A percentile compares a stretch with the other conserved stretches of the same genome.
These are phyloP conservation scores for Zymoseptoria crescenta DNA, from an alignment of 2,329 filamentous ascomycete species.

Conservation along the genomic window DNA sequence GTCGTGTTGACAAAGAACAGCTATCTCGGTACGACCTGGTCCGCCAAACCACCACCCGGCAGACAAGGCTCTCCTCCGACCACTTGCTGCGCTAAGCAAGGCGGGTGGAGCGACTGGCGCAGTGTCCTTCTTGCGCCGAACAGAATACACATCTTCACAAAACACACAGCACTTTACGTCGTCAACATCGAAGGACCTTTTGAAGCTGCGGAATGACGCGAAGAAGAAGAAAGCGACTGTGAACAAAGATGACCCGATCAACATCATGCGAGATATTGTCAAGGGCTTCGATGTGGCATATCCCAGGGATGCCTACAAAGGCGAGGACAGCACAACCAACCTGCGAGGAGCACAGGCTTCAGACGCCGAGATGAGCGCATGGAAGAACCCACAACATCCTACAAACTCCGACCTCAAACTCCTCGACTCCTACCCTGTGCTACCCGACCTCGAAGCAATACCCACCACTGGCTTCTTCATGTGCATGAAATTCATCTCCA, in stretches of 20 bases:
- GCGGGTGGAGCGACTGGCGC: constrained; percentile 66
- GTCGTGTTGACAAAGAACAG: constrained; percentile 13
- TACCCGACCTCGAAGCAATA: constrained; percentile 54
- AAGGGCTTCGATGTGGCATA: constrained; percentile 61
- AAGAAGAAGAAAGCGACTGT: constrained; percentile 31
- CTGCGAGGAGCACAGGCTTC: constrained; percentile 48
- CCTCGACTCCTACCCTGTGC: constrained; percentile 52
- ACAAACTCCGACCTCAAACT: constrained; percentile 50
- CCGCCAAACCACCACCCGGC: constrained; percentile 68
- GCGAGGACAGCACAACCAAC: constrained; percentile 52
- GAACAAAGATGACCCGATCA: constrained; percentile 50
- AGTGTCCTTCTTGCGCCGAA: constrained; percentile 89
- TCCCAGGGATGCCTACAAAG: constrained; percentile 56
- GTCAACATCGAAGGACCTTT: constrained; percentile 46
- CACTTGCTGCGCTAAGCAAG: constrained; percentile 77
- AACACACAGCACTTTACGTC: constrained; percentile 42
- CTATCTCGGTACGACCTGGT: constrained; percentile 59
- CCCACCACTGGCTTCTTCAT: constrained; percentile 53
- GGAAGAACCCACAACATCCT: constrained; percentile 53
- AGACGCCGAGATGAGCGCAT: constrained; percentile 50
- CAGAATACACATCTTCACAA: constrained; percentile 76
- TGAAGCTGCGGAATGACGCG: constrained; percentile 36
- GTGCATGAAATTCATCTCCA: constrained; percentile 53
- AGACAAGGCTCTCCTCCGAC: constrained; percentile 75
- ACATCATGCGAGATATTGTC: constrained; percentile 52